Percentiles rank a stretch among this genome's conserved stretches.
phyloP scores from a whole-genome alignment of 805 yeast genomes.

The Starmerella floricola region DNA sequence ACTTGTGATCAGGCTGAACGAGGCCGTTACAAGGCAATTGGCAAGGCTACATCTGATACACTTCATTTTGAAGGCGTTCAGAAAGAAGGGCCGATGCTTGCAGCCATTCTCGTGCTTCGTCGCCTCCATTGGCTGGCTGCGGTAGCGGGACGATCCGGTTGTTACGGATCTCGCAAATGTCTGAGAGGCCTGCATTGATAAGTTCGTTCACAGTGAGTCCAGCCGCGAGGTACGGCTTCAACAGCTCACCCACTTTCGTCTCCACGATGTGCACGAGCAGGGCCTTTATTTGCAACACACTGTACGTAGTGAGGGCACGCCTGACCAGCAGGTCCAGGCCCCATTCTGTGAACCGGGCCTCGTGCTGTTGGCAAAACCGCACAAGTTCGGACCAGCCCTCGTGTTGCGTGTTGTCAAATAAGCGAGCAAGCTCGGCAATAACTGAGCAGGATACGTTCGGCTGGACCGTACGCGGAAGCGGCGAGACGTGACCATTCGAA shows the following conservation, averaged over 20 bases:
- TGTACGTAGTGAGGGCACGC: slow-evolving; percentile 1
- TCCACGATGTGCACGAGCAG: background rate
- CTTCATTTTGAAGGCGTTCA: background rate
- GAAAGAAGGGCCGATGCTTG: background rate
- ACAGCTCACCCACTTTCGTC: background rate
- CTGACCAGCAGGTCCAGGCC: background rate
- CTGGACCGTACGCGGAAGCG: slow-evolving; percentile 4
- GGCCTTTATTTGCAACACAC: background rate
- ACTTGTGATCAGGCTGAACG: too few relatives aligned
- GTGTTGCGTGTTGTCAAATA: background rate
- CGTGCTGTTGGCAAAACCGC: background rate
- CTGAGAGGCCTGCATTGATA: background rate
- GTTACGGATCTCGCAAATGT: background rate
- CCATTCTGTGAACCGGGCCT: background rate
- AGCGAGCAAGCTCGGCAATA: background rate
- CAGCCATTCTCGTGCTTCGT: background rate
- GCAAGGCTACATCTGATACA: background rate
- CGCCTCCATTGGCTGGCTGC: too few relatives aligned
- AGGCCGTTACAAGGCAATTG: too few relatives aligned
- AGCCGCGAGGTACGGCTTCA: background rate
- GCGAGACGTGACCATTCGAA: slow-evolving; percentile 1
- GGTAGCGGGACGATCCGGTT: too few relatives aligned
- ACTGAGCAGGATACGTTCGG: background rate
- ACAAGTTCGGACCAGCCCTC: background rate
- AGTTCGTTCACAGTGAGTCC: slow-evolving; percentile 1